Evolutionary conservation across 192 early-diverging fungal species (phyloP), one percentile per base, ranked within the genome.

Genomic region (Umbelopsis sp.): DNA sequence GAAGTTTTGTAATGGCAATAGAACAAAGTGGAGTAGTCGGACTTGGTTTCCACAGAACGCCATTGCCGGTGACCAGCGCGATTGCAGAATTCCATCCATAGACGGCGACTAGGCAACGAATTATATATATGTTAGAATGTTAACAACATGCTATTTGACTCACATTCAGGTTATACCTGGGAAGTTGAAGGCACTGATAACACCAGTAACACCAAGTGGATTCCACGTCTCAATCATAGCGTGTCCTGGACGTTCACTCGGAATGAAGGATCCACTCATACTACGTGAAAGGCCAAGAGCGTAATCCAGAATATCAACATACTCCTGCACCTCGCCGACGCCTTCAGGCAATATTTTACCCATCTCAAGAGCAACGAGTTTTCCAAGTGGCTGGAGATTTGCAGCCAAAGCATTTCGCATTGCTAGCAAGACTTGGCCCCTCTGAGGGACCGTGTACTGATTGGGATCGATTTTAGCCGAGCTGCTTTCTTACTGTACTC

Each of bases 131-230:
- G 44, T 32, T 38, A 31, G 17, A 1, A 43, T 66, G 22, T 31
- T 29, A 12, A 69, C 8, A 21, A 4, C 22, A 26, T 66, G 41
- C 56, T 74, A 67, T 38, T n/a, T 29, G 26, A 62, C 49, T 50
- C 2, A 36, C 49, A 67, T 24, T 41, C 17, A n/a, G 20, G 10
- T n/a, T 44, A 51, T 77, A 77, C 76, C 76, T 52, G 96, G 96
- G 82, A 97, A 98, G 83, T 98, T 98, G 80, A 93, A 98, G 20
- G 96, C 95, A 36, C 93, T 94, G 76, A 98, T 95, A 68, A 98
- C 90, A 71, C 94, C 96, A 26, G 96, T 92, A 25, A 88, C 88
- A 50, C 96, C 96, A 36, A 98, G 84, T 25, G 96, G 96, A 72
- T 98, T 94, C 93, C 91, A 98, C 71, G 93, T 87, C 81, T 98